Conservation (phyloP, 257 asterid species). For the Echites panduratus region DNA sequence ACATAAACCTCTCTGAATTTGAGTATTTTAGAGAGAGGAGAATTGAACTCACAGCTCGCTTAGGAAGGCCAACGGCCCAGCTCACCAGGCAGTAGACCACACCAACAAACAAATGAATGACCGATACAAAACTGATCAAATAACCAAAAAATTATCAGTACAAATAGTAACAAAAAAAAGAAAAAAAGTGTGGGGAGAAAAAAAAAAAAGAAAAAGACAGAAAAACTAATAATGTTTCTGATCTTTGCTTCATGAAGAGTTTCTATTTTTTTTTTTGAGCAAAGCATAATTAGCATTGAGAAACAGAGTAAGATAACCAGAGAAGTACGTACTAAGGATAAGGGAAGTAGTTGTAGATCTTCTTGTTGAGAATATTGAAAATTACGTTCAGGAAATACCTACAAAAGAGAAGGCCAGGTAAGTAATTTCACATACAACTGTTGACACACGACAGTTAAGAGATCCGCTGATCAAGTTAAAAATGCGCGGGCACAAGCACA, state of each 20-base stretch:
- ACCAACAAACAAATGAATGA: constrained; percentile 71
- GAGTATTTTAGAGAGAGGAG: background rate
- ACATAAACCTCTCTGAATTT: too few relatives aligned
- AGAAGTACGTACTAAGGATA: constrained; percentile 73
- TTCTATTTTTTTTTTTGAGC: background rate
- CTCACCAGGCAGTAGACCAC: constrained; percentile 65
- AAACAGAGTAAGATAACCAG: background rate
- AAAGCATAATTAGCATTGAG: background rate
- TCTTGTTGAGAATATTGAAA: constrained; percentile 95
- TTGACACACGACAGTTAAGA: too few relatives aligned
- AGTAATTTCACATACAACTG: constrained; percentile 15
- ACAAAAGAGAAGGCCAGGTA: constrained; percentile 15
- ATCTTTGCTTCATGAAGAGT: background rate
- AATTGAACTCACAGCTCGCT: constrained; percentile 79
- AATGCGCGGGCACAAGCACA: constrained; percentile 4
- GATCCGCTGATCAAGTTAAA: background rate
- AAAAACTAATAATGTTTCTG: too few relatives aligned
- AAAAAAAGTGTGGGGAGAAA: too few relatives aligned
- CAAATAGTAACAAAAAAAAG: background rate
- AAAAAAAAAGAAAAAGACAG: background rate
- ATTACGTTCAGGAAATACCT: constrained; percentile 91
- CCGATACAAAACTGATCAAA: constrained; percentile 68
- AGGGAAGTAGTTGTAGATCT: constrained; percentile 95
- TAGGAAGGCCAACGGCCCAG: constrained; percentile 91
- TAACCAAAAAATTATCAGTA: background rate